A percentile compares a stretch with the other conserved stretches of the same genome.
phyloP scores from a whole-genome alignment of 179 eudicot species.

The Spinacia oleracea region DNA sequence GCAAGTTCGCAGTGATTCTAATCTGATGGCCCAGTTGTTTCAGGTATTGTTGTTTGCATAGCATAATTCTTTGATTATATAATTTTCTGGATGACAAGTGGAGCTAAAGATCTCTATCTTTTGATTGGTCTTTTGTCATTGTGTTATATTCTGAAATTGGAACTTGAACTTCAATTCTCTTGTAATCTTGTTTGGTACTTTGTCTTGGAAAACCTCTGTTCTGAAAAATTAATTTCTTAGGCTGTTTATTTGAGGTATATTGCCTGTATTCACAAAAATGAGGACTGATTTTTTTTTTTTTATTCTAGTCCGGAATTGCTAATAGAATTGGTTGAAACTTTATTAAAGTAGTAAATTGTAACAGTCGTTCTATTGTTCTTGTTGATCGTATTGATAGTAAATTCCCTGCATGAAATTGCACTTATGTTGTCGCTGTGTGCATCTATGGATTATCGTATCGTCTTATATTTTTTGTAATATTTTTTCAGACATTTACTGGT shows the following conservation, averaged over 20 bases:
- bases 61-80: neutral
- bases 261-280: neutral
- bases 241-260: neutral
- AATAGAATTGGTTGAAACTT: neutral
- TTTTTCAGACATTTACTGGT: neutral
- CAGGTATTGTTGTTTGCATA: conserved; percentile 50
- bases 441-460: neutral
- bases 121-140: neutral
- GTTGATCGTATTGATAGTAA: neutral
- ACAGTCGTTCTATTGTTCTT: neutral
- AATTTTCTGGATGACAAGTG: neutral
- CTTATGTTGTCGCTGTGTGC: neutral
- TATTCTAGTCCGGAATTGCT: neutral
- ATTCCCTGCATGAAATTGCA: neutral
- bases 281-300: neutral
- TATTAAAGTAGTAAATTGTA: neutral
- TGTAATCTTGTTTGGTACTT: neutral
- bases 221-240: neutral
- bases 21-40: conserved; percentile 77
- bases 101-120: neutral
- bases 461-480: neutral
- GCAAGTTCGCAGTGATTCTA: conserved; percentile 70
- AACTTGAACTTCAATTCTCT: too few relatives aligned
- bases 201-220: neutral
- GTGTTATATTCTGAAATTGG: neutral